A percentile compares a stretch with the other conserved stretches of the same genome.
These are phyloP conservation scores for Exophiala bonariae DNA, from an alignment of 2,329 filamentous ascomycete species.

Conservation along the genomic window DNA sequence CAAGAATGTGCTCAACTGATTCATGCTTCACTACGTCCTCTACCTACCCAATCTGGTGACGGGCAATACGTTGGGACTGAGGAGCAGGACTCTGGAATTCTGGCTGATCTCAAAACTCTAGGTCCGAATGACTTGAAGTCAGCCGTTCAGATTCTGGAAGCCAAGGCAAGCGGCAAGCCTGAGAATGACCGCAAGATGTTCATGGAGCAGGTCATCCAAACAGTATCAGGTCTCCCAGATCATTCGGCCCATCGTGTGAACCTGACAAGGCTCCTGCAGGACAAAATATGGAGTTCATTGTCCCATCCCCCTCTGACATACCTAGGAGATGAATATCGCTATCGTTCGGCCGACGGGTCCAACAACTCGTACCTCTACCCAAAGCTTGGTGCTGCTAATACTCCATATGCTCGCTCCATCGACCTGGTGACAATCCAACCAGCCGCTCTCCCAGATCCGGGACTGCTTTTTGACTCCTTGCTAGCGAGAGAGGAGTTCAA, in stretches of 20 bases:
- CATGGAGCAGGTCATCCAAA: conserved; percentile 70
- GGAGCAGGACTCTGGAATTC: conserved; percentile 51
- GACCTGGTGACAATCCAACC: conserved; percentile 55
- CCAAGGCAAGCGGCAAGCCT: conserved; percentile 63
- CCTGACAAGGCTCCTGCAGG: conserved; percentile 67
- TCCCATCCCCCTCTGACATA: conserved; percentile 69
- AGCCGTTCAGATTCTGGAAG: conserved; percentile 59
- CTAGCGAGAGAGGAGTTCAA: conserved; percentile 44
- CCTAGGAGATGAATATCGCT: conserved; percentile 58
- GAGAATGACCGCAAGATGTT: conserved; percentile 75
- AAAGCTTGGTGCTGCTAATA: conserved; percentile 65
- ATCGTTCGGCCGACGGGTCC: conserved; percentile 69
- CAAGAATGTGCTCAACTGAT: conserved; percentile 48
- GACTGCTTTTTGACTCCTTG: conserved; percentile 47
- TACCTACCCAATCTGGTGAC: conserved; percentile 64
- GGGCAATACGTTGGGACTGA: conserved; percentile 56
- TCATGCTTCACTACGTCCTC: conserved; percentile 59
- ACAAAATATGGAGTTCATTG: conserved; percentile 68
- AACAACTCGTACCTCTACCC: conserved; percentile 70
- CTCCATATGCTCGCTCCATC: conserved; percentile 66
- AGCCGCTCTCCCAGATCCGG: conserved; percentile 67
- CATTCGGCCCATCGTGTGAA: conserved; percentile 62
- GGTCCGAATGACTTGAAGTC: conserved; percentile 62
- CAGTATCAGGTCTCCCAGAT: conserved; percentile 65
- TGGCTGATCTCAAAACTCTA: conserved; percentile 60